phyloP scores from a whole-genome alignment of 192 early-diverging fungal genomes.

The Podila clonocystis region DNA sequence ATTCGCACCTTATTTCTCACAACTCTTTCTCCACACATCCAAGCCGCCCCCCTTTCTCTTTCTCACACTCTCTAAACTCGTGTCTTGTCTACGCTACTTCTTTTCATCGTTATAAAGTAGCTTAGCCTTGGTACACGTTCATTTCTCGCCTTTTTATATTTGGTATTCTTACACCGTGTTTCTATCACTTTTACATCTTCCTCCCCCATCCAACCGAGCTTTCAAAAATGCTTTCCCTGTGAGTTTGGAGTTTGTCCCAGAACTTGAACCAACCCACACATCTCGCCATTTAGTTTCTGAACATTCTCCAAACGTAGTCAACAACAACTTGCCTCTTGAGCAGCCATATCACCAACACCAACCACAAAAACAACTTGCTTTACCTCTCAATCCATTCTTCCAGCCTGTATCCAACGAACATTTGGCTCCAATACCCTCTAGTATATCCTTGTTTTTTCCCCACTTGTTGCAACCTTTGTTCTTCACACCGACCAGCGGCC shows the following conservation, averaged over 20 bases:
- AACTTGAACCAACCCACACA: constrained; percentile 12
- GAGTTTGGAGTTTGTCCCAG: constrained; percentile 50
- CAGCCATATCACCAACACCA: not conserved
- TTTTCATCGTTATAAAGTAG: too few species aligned
- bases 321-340: not conserved
- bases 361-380: not conserved
- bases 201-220: constrained; percentile 26
- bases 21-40: not conserved
- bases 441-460: not conserved
- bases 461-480: constrained; percentile 5
- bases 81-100: too few species aligned
- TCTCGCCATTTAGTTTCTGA: constrained; percentile 41
- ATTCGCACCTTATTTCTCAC: not conserved
- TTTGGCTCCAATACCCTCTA: constrained; percentile 2
- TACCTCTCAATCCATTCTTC: not conserved
- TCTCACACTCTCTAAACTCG: not conserved
- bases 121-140: too few species aligned
- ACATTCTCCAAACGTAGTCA: constrained; percentile 56
- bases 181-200: constrained; percentile 6
- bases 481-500: not conserved
- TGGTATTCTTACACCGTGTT: constrained; percentile 14
- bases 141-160: not conserved
- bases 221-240: constrained; percentile 51
- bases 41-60: not conserved
- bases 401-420: not conserved